Base-by-base conservation (phyloP, 106 monocot species). In the Dendrobium chrysotoxum region DNA sequence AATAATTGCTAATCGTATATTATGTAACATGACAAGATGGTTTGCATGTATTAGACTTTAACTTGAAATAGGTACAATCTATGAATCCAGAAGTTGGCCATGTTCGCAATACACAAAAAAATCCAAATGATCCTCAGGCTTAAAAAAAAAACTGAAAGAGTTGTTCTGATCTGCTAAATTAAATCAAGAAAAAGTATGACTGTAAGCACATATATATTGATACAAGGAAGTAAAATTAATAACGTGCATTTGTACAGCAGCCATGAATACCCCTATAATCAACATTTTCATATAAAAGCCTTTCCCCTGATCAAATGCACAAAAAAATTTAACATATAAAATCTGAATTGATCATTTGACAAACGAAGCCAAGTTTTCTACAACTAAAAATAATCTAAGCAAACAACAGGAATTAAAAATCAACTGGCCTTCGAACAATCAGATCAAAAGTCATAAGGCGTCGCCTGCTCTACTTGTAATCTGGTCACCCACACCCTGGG, bases 401-500 rank as follows among this genome's bases (percentile, higher is more conserved):
- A 74, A 74, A 23, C 74, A n/a, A 81, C 38, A 15, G 72, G 77
- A 4, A 68, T 35, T 28, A 83, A 55, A 2, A 47, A 77, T 47
- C 67, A 50, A 38, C 35, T 66, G 8, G 68, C 47, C 44, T 65
- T 82, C 28, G 41, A 35, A 50, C n/a, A 11, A 39, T 20, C 7
- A 47, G 11, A 6, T 58, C 57, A 9, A 17, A 65, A 65, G 23
- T 81, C 45, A 81, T 16, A 39, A 1, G 58, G 18, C 46, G 50
- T 77, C 42, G 21, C 65, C 71, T 58, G 44, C 81, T 65, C 11
- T 25, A 75, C 26, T 57, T 31, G 66, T 35, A 74, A 68, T 9
- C 41, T 81, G 75, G 21, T n/a, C 79, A 38, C 85, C 79, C 42
- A 28, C 50, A 61, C 68, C 74, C 28, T 70, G 65, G 57, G 17